phyloP scores from a whole-genome alignment of 2,329 filamentous ascomycete genomes.

The Beauveria asiatica region DNA sequence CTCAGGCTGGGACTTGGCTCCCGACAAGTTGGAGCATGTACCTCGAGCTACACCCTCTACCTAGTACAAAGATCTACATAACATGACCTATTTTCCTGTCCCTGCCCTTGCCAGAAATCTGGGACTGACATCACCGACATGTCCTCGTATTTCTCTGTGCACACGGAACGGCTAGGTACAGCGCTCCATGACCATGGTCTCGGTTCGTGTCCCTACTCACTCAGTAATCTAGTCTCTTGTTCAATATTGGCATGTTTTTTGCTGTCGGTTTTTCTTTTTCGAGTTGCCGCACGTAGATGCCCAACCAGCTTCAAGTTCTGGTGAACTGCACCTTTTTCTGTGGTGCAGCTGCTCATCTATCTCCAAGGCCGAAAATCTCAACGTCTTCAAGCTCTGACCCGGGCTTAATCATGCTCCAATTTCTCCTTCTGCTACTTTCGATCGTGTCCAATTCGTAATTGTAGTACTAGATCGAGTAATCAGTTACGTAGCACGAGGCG shows the following conservation, averaged over 20 bases:
- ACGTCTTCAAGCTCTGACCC: background rate
- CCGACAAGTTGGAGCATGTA: background rate
- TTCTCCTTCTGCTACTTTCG: background rate
- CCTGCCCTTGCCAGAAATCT: background rate
- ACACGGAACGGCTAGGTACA: background rate
- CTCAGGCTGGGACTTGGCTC: background rate
- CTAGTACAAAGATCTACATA: too few species aligned
- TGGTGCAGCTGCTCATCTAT: background rate
- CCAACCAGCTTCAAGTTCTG: background rate
- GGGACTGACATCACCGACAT: background rate
- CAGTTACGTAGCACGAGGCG: background rate
- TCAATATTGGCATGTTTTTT: background rate
- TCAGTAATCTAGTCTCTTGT: too few species aligned
- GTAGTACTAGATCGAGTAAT: background rate
- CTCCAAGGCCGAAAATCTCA: background rate
- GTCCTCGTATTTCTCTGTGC: background rate
- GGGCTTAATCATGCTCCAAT: background rate
- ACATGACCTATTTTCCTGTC: too few species aligned
- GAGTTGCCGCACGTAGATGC: background rate
- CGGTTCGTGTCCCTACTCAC: background rate
- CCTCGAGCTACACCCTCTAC: too few species aligned
- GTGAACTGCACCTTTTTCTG: background rate
- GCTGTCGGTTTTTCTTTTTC: background rate
- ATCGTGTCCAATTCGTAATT: background rate
- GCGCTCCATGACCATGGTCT: background rate